Evolutionary conservation across 768 basidiomycete genomes (phyloP), one percentile per base, ranked within the genome.

Genomic region (Chalciporus sphaerocephalus): DNA sequence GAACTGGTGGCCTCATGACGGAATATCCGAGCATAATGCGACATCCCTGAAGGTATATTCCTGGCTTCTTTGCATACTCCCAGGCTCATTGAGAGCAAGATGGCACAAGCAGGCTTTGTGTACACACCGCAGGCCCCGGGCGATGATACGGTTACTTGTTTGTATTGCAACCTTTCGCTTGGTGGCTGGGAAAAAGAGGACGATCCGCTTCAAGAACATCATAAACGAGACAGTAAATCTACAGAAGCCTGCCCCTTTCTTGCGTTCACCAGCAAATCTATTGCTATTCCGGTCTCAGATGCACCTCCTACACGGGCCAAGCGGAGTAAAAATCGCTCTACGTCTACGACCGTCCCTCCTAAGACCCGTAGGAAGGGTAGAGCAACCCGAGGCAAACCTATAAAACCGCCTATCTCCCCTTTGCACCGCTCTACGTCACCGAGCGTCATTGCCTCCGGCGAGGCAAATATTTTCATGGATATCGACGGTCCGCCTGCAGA

Each of bases 61-160:
- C 23, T 3, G 23, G 5, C 37, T 11, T 22, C 7, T 15, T 13
- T 24, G 7, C 5, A 6, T 1, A 21, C 33, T 25, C 21, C 48
- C 18, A 34, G n/a, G 53, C 12, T 40, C 46, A 37, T 20, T 21
- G 20, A 46, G 38, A 2, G 38, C 13, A 13, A 57, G 93, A 84
- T 98, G 79, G 87, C 93, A 0, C 80, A 79, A 53, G 92, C 92
- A 3, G 94, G 94, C 7, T 96, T 95, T 59, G 76, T 90, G 0
- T 90, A 76, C 60, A 83, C 82, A 1, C 88, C 92, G 2, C 78
- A 82, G 45, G 66, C 71, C 11, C 56, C 70, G 2, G 83, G 76
- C 4, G 85, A 90, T 53, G 94, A 98, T 63, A 79, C 83, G 1
- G 91, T 81, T 0, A 83, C 83, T 1, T 98, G 94, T 65, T 70